phyloP scores from a whole-genome alignment of 192 early-diverging fungal genomes.

The Phlyctochytrium bullatum region DNA sequence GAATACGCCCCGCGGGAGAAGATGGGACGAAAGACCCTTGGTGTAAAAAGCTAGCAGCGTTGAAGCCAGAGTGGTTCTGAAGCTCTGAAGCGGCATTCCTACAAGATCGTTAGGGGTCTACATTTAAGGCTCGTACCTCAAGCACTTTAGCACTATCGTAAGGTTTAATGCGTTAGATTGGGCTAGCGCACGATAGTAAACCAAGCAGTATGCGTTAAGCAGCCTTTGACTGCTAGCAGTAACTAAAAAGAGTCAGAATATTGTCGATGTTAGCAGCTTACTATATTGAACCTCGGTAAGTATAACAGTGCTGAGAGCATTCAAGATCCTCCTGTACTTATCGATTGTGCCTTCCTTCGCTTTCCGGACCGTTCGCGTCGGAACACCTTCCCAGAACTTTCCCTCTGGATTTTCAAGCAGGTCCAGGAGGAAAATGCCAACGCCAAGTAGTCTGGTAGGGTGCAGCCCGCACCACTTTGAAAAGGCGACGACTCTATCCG shows the following conservation, averaged over 20 bases:
- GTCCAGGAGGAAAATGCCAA: conserved; percentile 4
- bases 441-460: not conserved
- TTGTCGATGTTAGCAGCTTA: conserved; percentile 3
- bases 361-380: not conserved
- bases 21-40: not conserved
- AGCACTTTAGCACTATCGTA: conserved; percentile 16
- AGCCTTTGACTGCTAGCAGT: conserved; percentile 26
- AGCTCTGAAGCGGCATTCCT: not conserved
- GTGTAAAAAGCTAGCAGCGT: not conserved
- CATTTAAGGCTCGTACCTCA: not conserved
- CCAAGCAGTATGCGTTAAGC: conserved; percentile 34
- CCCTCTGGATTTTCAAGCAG: conserved; percentile 8
- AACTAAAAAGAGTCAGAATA: conserved; percentile 7
- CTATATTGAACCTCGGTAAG: conserved; percentile 28
- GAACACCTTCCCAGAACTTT: not conserved
- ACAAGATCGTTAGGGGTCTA: not conserved
- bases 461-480: conserved; percentile 1
- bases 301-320: conserved; percentile 17
- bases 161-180: conserved; percentile 28
- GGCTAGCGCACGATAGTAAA: conserved; percentile 33
- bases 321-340: conserved; percentile 14
- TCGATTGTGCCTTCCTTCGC: conserved; percentile 7
- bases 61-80: not conserved
- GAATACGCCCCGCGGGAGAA: conserved; percentile 7
- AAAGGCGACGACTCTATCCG: conserved; percentile 5